These are phyloP conservation scores for Ramaria sp. DNA, from an alignment of 768 basidiomycete genomes.

Conservation along the genomic window DNA sequence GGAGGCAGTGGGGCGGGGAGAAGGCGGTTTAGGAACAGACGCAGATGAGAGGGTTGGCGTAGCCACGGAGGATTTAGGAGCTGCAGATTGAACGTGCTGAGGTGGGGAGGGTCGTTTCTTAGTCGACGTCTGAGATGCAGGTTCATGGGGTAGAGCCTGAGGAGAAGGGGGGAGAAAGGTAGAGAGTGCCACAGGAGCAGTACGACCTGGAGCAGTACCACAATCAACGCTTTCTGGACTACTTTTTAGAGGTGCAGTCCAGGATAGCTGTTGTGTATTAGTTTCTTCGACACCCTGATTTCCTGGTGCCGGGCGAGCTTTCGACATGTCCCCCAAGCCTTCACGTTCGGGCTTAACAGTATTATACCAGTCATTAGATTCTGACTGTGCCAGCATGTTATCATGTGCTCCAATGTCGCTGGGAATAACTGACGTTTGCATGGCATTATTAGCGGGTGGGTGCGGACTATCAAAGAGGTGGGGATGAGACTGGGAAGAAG, in stretches of 20 bases:
- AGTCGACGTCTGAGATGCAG: constrained; percentile 12
- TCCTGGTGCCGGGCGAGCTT: neutral
- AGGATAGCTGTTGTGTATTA: constrained; percentile 12
- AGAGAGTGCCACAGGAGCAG: constrained; percentile 15
- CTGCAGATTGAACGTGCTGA: constrained; percentile 10
- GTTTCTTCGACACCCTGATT: neutral
- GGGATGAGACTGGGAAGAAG: constrained; percentile 19
- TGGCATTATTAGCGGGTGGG: constrained; percentile 27
- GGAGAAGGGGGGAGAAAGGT: constrained; percentile 14
- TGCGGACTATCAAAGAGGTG: constrained; percentile 34
- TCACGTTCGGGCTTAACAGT: constrained; percentile 29
- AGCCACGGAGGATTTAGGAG: constrained; percentile 12
- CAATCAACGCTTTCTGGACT: constrained; percentile 7
- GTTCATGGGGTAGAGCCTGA: constrained; percentile 16
- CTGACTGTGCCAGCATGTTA: constrained; percentile 13
- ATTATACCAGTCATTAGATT: constrained; percentile 46
- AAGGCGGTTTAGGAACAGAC: constrained; percentile 17
- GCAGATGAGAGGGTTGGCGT: constrained; percentile 10
- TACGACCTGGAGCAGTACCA: neutral
- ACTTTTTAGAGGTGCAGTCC: constrained; percentile 14
- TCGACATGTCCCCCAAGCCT: neutral
- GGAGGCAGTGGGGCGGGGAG: constrained; percentile 14
- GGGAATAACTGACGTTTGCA: neutral
- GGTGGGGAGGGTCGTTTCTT: neutral
- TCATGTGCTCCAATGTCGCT: neutral